Conservation (phyloP, 176 grass and related monocot species). For the Lolium perenne region DNA sequence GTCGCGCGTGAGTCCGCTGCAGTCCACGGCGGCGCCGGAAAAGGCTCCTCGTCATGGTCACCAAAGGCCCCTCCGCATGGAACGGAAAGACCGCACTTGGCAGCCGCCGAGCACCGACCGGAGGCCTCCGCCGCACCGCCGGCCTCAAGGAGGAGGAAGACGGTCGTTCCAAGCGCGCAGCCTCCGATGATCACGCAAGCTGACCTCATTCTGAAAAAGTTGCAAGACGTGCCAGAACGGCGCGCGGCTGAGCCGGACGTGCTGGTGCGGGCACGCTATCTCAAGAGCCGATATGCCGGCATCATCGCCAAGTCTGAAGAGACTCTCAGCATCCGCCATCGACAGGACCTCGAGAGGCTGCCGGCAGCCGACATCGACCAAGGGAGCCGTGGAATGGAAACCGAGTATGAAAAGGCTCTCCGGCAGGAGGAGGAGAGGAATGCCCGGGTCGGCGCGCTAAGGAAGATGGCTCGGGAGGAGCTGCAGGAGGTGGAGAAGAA, state of each 20-base stretch:
- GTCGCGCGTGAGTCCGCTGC: background rate
- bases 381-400: background rate
- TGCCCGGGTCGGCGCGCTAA: background rate
- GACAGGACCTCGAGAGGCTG: background rate
- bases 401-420: background rate
- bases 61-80: background rate
- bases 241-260: background rate
- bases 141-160: background rate
- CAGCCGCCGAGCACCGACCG: background rate
- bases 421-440: background rate
- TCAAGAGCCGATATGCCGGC: background rate
- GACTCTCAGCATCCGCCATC: background rate
- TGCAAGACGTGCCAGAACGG: background rate
- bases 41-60: background rate
- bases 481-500: slow-evolving; percentile 13
- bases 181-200: background rate
- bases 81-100: background rate
- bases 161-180: background rate
- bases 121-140: background rate
- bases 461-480: background rate
- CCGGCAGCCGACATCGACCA: background rate
- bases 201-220: background rate
- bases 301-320: slow-evolving; percentile 33
- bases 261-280: background rate
- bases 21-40: background rate